phyloP scores from a whole-genome alignment of 2,329 filamentous ascomycete species.

The Xylaria sp. region DNA sequence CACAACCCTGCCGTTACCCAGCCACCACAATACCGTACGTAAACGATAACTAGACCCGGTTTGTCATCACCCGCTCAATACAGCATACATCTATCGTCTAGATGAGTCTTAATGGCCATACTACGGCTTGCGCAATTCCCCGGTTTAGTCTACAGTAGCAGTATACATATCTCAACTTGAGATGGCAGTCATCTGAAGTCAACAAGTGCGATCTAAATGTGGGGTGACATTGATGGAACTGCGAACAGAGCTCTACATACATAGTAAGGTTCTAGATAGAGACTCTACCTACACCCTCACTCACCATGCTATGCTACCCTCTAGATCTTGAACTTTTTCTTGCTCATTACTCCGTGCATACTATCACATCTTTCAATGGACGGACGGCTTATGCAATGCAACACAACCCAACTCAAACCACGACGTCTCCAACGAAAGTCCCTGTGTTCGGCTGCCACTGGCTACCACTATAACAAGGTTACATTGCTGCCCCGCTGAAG shows the following conservation, averaged over 20 bases:
- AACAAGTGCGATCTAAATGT: slow-evolving; percentile 16
- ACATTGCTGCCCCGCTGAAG: slow-evolving; percentile 29
- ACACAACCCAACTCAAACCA: slow-evolving; percentile 34
- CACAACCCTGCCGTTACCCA: slow-evolving; percentile 29
- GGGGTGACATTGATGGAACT: slow-evolving; percentile 17
- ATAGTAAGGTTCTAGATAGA: background rate
- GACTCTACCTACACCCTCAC: background rate
- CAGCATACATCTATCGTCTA: background rate
- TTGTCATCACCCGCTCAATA: slow-evolving; percentile 18
- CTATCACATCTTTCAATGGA: slow-evolving; percentile 35
- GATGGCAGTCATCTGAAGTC: slow-evolving; percentile 17
- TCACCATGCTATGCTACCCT: background rate
- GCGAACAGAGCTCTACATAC: slow-evolving; percentile 1
- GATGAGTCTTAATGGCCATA: slow-evolving; percentile 7
- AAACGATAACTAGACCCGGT: slow-evolving; percentile 7
- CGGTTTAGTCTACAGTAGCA: background rate
- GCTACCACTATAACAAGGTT: slow-evolving; percentile 32
- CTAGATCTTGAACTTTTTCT: slow-evolving; percentile 22
- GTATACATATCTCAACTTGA: background rate
- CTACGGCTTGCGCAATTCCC: slow-evolving; percentile 18
- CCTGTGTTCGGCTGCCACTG: slow-evolving; percentile 36
- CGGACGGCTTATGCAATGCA: slow-evolving; percentile 35
- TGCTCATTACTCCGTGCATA: slow-evolving; percentile 29
- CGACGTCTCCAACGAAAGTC: slow-evolving; percentile 33
- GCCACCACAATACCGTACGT: slow-evolving; percentile 12